Base-by-base conservation (phyloP, 2,329 filamentous ascomycete species). In the Colletotrichum nymphaeae region DNA sequence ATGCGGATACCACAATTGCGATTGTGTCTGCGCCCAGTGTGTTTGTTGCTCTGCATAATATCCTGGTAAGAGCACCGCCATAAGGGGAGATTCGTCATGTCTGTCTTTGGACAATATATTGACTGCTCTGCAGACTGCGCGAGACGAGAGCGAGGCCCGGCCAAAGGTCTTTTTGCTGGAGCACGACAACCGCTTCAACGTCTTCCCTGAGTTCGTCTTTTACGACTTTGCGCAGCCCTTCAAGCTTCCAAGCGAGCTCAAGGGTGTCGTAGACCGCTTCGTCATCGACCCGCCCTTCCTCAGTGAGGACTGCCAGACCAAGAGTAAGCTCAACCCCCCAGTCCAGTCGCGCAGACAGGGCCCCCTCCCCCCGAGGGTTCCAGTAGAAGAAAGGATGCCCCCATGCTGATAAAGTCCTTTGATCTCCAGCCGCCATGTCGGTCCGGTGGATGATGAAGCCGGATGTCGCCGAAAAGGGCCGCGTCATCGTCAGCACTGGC, bases 221-320 rank as follows among this genome's bases (percentile, higher is more conserved):
- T 97, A 96, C 81, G 93, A 97, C 83, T 95, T 93, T 77, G 86
- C 90, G 73, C 83, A 91, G 65, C 93, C 94, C 0, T 84, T 93
- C 35, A 90, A 91, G 77, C 84, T 95, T 19, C 91, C 92, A 49
- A 86, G 80, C 14, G 81, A 88, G 42, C 81, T 95, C 46, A 94
- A 93, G 78, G 90, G 89, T 24, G 85, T 83, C 24, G 89, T 93
- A 59, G 92, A 95, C 81, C 88, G 91, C 67, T 88, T 96, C 73
- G 92, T 95, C 67, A 90, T 89, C 76, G 94, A 97, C 79, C 94
- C 94, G 9, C 94, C 94, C 0, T 96, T 96, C 80, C 85, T 96
- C 46, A 94, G 90, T 80, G 89, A 93, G 74, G 93, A 96, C 78
- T 96, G 94, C 80, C 93, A 96, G 80, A 94, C 93, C 0, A 95